phyloP scores from a whole-genome alignment of 345 rosid genomes.

The Eucalyptus virginea region DNA sequence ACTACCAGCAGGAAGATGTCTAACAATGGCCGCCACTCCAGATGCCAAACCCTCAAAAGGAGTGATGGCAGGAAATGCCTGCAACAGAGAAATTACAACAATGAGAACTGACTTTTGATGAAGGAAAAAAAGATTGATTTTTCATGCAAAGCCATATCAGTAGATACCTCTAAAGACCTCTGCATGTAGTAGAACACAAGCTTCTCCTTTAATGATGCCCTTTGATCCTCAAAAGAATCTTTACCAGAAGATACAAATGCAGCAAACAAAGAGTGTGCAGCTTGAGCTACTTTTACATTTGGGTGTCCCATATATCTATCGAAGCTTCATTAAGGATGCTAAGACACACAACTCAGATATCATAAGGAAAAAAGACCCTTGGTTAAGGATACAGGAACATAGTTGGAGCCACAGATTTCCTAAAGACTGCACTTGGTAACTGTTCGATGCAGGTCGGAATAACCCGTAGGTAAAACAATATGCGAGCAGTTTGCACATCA shows the following conservation, averaged over 20 bases:
- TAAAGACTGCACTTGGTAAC: slow-evolving; percentile 44
- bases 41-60: slow-evolving; percentile 98
- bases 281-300: slow-evolving; percentile 59
- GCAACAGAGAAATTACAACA: background rate
- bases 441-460: slow-evolving; percentile 76
- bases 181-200: slow-evolving; percentile 76
- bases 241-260: slow-evolving; percentile 66
- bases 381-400: slow-evolving; percentile 84
- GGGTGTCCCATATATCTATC: slow-evolving; percentile 86
- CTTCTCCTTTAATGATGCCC: slow-evolving; percentile 54
- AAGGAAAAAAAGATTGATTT: background rate
- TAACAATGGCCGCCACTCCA: slow-evolving; percentile 73
- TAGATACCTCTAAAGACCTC: slow-evolving; percentile 71
- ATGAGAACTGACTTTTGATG: background rate
- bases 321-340: slow-evolving; percentile 25
- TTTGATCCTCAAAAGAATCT: slow-evolving; percentile 44
- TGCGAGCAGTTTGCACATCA: slow-evolving; percentile 88
- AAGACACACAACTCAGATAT: background rate
- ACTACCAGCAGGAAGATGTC: slow-evolving; percentile 91
- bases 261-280: slow-evolving; percentile 70
- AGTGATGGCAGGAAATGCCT: slow-evolving; percentile 76
- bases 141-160: background rate
- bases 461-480: slow-evolving; percentile 79
- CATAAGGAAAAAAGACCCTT: background rate
- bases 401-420: slow-evolving; percentile 63